phyloP scores from a whole-genome alignment of 2,329 filamentous ascomycete genomes.

The Pyrenophora tritici-repentis region DNA sequence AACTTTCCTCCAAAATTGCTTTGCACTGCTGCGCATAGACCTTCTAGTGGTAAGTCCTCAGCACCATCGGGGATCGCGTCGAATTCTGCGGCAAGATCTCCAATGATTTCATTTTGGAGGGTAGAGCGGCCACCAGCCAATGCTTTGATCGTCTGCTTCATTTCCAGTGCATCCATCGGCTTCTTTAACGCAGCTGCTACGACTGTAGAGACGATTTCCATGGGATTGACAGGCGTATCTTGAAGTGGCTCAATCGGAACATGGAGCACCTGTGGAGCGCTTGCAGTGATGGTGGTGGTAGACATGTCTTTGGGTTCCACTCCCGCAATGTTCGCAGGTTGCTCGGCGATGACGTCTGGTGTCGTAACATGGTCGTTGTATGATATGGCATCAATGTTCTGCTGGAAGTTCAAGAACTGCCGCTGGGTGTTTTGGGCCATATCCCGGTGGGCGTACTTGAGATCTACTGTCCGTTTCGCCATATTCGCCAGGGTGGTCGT shows the following conservation, averaged over 20 bases:
- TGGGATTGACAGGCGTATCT: constrained; percentile 23
- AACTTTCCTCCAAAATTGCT: constrained; percentile 37
- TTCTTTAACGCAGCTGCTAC: constrained; percentile 42
- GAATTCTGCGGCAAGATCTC: constrained; percentile 51
- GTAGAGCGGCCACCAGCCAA: constrained; percentile 48
- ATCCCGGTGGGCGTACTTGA: constrained; percentile 12
- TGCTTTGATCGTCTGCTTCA: constrained; percentile 40
- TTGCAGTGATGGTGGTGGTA: neutral
- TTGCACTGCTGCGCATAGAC: constrained; percentile 40
- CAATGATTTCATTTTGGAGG: constrained; percentile 53
- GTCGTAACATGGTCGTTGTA: neutral
- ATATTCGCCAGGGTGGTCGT: constrained; percentile 46
- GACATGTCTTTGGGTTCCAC: constrained; percentile 2
- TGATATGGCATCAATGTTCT: neutral
- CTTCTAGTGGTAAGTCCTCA: constrained; percentile 47
- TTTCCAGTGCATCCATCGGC: constrained; percentile 26
- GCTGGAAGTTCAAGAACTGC: neutral
- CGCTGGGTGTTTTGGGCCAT: constrained; percentile 17
- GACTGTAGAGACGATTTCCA: constrained; percentile 32
- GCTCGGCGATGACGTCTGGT: constrained; percentile 1
- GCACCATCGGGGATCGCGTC: constrained; percentile 48
- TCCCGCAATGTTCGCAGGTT: neutral
- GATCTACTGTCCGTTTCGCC: constrained; percentile 43
- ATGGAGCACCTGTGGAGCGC: neutral
- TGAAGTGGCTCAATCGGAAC: neutral